These are phyloP conservation scores for Ascocoryne sarcoides DNA, from an alignment of 2,329 filamentous ascomycete genomes.

Conservation along the genomic window DNA sequence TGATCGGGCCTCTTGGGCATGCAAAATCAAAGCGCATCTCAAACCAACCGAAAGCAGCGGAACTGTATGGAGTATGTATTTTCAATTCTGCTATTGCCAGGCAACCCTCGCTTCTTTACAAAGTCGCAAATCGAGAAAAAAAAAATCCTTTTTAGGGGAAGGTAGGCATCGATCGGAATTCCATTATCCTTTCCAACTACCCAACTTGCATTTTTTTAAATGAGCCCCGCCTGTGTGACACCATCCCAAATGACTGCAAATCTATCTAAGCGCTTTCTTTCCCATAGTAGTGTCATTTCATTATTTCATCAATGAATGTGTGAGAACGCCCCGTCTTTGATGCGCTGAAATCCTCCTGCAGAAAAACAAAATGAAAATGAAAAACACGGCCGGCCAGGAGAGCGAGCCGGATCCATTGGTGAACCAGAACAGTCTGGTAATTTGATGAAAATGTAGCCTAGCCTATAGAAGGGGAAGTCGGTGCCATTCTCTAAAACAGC, in stretches of 20 bases:
- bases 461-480: neutral
- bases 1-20: no score
- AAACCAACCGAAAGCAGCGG: no score
- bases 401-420: neutral
- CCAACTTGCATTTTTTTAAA: conserved; percentile 10
- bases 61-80: neutral
- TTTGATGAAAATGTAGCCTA: neutral
- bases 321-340: conserved; percentile 9
- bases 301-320: conserved; percentile 7
- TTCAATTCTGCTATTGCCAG: conserved; percentile 7
- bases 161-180: conserved; percentile 4
- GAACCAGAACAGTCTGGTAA: conserved; percentile 1
- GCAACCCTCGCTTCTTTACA: conserved; percentile 4
- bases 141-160: conserved; percentile 2
- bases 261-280: conserved; percentile 13
- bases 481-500: neutral
- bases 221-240: conserved; percentile 6
- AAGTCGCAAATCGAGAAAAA: conserved; percentile 1
- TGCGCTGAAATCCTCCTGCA: conserved; percentile 10
- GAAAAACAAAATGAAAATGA: conserved; percentile 6
- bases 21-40: no score
- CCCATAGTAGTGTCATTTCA: conserved; percentile 8
- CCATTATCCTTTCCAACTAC: conserved; percentile 12
- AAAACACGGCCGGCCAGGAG: neutral
- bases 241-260: conserved; percentile 11